Base-by-base conservation (phyloP, 371 early-diverging fungal genomes). In the Mucor ambiguus region DNA sequence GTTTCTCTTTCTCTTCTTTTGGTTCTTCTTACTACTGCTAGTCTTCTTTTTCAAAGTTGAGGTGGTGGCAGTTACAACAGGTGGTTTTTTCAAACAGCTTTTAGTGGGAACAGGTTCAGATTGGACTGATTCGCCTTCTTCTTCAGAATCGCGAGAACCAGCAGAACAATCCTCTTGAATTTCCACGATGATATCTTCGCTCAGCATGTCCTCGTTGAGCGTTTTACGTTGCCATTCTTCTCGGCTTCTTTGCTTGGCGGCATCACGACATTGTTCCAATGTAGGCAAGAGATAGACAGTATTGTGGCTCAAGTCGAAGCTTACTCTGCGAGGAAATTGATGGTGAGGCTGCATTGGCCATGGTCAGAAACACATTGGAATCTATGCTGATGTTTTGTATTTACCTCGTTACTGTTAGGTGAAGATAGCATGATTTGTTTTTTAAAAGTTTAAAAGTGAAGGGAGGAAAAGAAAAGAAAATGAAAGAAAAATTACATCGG, bases 231-330 rank as follows among this genome's bases (percentile, higher is more conserved):
- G 67, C 70, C 71, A 75, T 38, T 71, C 75, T 73, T 82, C 80
- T 11, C 76, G 64, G n/a, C 64, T 64, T 46, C 61, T 67, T 56
- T 64, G 49, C 46, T 69, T 73, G 11, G 75, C 72, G 57, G 67
- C 71, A 58, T 76, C 67, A 33, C 72, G 69, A 32, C 75, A 76
- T 59, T 82, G 67, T 61, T 78, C 69, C 20, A 71, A 61, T 8
- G 76, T 69, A 44, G 82, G 82, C n/a, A 82, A 69, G 24, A 78
- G 58, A 64, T 82, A 66, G 9, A 82, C 72, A 7, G 54, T 67
- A 58, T 79, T 82, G 60, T 82, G 82, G 18, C 68, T 68, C 62
- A 82, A 64, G 33, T 82, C 82, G 52, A 82, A 82, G 48, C 80
- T 80, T 14, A 82, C 82, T 64, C 82, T 62, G 35, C 82, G 78